These are phyloP conservation scores for Fremontodendron californicum DNA, from an alignment of 345 rosid genomes.

Conservation along the genomic window DNA sequence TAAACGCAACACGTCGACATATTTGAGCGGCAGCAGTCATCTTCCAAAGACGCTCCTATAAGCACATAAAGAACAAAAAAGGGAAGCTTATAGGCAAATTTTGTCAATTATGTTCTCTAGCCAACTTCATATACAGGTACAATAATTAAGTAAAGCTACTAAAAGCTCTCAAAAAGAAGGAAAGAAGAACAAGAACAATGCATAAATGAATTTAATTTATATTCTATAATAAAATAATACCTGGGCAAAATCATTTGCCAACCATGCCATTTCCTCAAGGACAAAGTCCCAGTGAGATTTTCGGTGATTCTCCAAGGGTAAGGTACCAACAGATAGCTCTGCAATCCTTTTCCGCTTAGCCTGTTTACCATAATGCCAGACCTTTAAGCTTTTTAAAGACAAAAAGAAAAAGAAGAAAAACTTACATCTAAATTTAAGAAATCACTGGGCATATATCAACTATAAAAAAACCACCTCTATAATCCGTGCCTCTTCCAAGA, in stretches of 20 bases:
- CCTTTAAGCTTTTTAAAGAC: constrained; percentile 12
- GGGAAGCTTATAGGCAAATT: neutral
- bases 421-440: constrained; percentile 13
- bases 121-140: neutral
- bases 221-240: constrained; percentile 35
- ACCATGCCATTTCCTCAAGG: constrained; percentile 98
- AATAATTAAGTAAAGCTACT: neutral
- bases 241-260: constrained; percentile 99
- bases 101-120: neutral
- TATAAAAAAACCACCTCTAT: constrained; percentile 56
- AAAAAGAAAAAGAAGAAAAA: constrained; percentile 9
- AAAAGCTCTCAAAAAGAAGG: constrained; percentile 1
- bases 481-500: constrained; percentile 83
- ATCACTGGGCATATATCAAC: constrained; percentile 15
- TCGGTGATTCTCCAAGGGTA: constrained; percentile 39
- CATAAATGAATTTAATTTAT: constrained; percentile 14
- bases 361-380: constrained; percentile 43
- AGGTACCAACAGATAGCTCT: constrained; percentile 62
- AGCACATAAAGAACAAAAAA: constrained; percentile 9
- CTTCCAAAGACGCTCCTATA: constrained; percentile 98
- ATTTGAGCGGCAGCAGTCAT: constrained; percentile 92
- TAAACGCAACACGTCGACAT: constrained; percentile 58
- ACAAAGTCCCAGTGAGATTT: constrained; percentile 94
- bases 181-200: neutral
- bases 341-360: constrained; percentile 83